Percentiles rank a stretch among this genome's conserved stretches.
Conservation (phyloP, 306 rosid species). For the Cyamopsis tetragonoloba region DNA sequence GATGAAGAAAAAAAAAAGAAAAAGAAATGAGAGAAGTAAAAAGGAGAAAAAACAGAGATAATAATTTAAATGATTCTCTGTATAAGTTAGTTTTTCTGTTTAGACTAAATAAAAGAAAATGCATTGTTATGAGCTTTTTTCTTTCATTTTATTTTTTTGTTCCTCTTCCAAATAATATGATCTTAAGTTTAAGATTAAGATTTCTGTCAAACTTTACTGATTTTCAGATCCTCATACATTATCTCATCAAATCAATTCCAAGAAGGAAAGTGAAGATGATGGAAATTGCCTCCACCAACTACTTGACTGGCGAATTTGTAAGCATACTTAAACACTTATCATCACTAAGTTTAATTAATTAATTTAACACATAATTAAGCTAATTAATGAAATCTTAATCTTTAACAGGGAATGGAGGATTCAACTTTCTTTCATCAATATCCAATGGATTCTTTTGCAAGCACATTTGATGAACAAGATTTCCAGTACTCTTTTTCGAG, state of each 20-base stretch:
- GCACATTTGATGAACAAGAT: slow-evolving; percentile 3
- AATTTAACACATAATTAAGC: neutral
- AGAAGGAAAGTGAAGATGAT: slow-evolving; percentile 3
- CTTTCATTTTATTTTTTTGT: no score
- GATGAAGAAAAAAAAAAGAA: no score
- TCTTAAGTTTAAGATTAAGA: no score
- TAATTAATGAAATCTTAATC: neutral
- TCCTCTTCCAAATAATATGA: no score
- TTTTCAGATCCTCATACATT: neutral
- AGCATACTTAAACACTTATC: slow-evolving; percentile 13
- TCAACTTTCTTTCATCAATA: slow-evolving; percentile 19
- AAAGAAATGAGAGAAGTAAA: no score
- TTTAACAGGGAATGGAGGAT: slow-evolving; percentile 33
- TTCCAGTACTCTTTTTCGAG: slow-evolving; percentile 20
- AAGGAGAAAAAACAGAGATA: no score
- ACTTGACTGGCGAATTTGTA: slow-evolving; percentile 38
- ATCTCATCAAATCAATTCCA: neutral
- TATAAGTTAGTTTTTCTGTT: no score
- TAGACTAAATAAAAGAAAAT: no score
- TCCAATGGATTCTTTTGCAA: slow-evolving; percentile 25
- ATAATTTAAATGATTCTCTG: no score
- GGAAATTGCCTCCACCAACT: slow-evolving; percentile 30
- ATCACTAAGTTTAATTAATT: neutral
- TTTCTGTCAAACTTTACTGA: neutral
- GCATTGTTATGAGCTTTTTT: no score